Percentiles rank a stretch among this genome's conserved stretches.
Evolutionary conservation across 192 early-diverging fungal genomes (phyloP).

Genomic region (Entomortierella lignicola): DNA sequence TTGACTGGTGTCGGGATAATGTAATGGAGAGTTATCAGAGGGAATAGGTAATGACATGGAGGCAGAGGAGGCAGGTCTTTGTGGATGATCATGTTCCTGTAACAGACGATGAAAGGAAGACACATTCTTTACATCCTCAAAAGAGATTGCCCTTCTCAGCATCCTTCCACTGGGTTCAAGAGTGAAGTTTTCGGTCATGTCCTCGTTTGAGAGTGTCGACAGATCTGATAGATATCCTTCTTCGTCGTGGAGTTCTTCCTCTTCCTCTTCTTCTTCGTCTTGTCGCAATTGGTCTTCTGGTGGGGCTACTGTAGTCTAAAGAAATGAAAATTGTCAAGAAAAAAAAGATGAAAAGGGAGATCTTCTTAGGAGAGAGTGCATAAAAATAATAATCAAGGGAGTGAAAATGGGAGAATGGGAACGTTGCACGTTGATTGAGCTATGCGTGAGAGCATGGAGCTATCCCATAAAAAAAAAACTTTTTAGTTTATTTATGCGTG

Average conservation of each 20-base stretch:
- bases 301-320: conserved; percentile 3
- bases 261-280: conserved; percentile 13
- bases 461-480: background rate
- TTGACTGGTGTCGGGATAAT: background rate
- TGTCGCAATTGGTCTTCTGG: conserved; percentile 13
- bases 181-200: background rate
- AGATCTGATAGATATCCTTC: conserved; percentile 48
- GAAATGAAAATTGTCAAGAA: too few relatives aligned
- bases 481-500: background rate
- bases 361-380: background rate
- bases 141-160: conserved; percentile 31
- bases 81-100: background rate
- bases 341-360: background rate
- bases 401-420: background rate
- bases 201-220: conserved; percentile 30
- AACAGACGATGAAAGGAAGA: conserved; percentile 3
- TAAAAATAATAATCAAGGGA: background rate
- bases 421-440: background rate
- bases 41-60: conserved; percentile 14
- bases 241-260: conserved; percentile 15
- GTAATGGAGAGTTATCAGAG: conserved; percentile 13
- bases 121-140: conserved; percentile 24
- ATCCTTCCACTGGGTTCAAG: background rate
- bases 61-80: conserved; percentile 9
- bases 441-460: background rate